Conservation (phyloP, 106 monocot genomes). For the Narthecium ossifragum region DNA sequence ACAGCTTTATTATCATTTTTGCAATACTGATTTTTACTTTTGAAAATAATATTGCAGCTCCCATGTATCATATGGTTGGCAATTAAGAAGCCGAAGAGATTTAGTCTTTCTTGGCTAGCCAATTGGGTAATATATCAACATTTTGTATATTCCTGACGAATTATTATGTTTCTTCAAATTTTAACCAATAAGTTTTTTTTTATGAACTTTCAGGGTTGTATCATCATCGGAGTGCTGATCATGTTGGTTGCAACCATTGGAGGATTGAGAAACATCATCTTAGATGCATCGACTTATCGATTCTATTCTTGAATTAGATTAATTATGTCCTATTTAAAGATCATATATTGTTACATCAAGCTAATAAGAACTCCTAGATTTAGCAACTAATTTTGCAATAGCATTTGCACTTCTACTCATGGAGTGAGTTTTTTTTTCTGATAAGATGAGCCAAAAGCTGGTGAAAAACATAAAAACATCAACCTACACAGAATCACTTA, state of each 20-base stretch:
- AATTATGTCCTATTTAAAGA: neutral
- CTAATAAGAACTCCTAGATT: no score
- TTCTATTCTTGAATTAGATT: slow-evolving; percentile 15
- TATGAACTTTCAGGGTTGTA: slow-evolving; percentile 15
- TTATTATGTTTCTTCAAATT: neutral
- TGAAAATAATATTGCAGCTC: slow-evolving; percentile 31
- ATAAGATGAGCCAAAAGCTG: no score
- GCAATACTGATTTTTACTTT: no score
- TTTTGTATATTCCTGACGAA: neutral
- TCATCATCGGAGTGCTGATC: slow-evolving; percentile 15
- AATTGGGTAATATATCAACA: slow-evolving; percentile 24
- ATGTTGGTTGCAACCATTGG: slow-evolving; percentile 18
- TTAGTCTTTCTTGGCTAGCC: slow-evolving; percentile 17
- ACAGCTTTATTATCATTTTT: no score
- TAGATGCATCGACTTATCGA: slow-evolving; percentile 5
- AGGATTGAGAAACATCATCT: slow-evolving; percentile 16
- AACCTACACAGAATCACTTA: no score
- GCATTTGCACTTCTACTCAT: no score
- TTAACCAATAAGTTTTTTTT: neutral
- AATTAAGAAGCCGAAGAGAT: slow-evolving; percentile 30
- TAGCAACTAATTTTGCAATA: no score
- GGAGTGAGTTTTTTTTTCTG: no score
- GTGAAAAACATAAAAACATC: no score
- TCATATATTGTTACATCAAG: no score
- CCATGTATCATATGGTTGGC: slow-evolving; percentile 36